Percentiles rank a stretch among this genome's conserved stretches.
Conservation (phyloP, 495 filamentous ascomycete species). For the Neurospora sp. region DNA sequence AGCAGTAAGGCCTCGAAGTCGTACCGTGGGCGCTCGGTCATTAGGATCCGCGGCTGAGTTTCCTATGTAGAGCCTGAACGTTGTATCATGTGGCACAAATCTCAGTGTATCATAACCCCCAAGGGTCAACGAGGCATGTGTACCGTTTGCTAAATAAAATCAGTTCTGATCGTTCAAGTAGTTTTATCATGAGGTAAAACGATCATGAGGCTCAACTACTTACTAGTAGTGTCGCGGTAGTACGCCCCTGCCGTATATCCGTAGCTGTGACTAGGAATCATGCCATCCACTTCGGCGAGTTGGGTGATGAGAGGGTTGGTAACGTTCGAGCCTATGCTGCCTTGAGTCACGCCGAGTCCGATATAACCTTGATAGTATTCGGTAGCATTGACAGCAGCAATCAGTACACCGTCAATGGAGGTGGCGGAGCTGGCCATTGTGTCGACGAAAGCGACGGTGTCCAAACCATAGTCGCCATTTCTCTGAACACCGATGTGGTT, state of each 20-base stretch:
- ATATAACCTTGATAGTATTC: constrained; percentile 49
- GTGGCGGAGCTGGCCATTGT: constrained; percentile 29
- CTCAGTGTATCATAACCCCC: constrained; percentile 56
- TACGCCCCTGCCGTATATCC: constrained; percentile 59
- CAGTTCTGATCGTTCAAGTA: background rate
- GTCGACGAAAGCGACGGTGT: constrained; percentile 40
- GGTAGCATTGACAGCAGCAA: constrained; percentile 46
- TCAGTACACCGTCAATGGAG: constrained; percentile 35
- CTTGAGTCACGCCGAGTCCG: constrained; percentile 42
- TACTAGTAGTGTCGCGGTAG: constrained; percentile 36
- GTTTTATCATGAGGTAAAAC: background rate
- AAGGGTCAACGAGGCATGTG: constrained; percentile 47
- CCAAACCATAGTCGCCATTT: constrained; percentile 51
- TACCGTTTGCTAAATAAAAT: constrained; percentile 21
- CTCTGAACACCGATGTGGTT: constrained; percentile 41
- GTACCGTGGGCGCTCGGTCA: constrained; percentile 38
- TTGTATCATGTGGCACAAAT: constrained; percentile 43
- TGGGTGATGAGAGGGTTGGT: constrained; percentile 27
- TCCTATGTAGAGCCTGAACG: constrained; percentile 35
- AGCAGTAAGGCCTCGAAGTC: constrained; percentile 46
- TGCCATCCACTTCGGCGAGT: constrained; percentile 39
- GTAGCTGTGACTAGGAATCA: constrained; percentile 52
- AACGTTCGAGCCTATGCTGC: constrained; percentile 29
- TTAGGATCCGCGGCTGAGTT: constrained; percentile 17
- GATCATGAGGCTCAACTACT: background rate